Evolutionary conservation across 2,329 filamentous ascomycete genomes (phyloP), one percentile per base, ranked within the genome.

Genomic region (Neonectria sp.): DNA sequence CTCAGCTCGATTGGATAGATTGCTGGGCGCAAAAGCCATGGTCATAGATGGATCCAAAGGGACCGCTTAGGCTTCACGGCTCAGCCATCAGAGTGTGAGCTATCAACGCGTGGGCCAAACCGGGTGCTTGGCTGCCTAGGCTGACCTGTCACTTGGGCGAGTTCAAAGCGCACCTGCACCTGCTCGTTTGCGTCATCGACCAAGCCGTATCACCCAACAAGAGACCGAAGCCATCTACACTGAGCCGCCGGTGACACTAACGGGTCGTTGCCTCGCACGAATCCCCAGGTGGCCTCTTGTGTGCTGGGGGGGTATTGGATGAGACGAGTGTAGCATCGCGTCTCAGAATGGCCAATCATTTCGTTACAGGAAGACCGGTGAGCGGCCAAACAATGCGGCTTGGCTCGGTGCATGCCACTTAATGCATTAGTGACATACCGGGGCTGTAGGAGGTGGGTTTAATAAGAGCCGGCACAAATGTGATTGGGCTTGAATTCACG

Each of bases 1-100:
- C 74, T 25, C 77, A 76, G 46, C 73, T 80, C 46, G 77, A 77
- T 59, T 82, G 79, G 79, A 70, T 78, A n/a, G 77, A 79, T 45
- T 75, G 80, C 52, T 83, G 80, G 78, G 81, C 78, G 3, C 80
- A 83, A 55, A 82, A 82, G 64, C 80, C 82, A 12, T 46, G 68
- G 48, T 64, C 65, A 61, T 75, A 72, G 46, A 27, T 37, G 60
- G 31, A 40, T 45, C 52, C 48, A 52, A 59, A 43, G 49, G 51
- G 55, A 35, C 48, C 64, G 59, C 45, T 48, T 45, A 43, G 33
- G 33, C 37, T 45, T 45, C 9, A 43, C 56, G 65, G 53, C 43
- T 49, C 53, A 43, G 29, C 31, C 40, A 45, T 24, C 40, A 24
- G 21, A 43, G 40, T 4, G 17, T 43, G 17, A 33, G 29, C 17